A percentile compares a stretch with the other conserved stretches of the same genome.
Conservation (phyloP, 2,329 filamentous ascomycete species). For the Chrysoporthe cubensis region DNA sequence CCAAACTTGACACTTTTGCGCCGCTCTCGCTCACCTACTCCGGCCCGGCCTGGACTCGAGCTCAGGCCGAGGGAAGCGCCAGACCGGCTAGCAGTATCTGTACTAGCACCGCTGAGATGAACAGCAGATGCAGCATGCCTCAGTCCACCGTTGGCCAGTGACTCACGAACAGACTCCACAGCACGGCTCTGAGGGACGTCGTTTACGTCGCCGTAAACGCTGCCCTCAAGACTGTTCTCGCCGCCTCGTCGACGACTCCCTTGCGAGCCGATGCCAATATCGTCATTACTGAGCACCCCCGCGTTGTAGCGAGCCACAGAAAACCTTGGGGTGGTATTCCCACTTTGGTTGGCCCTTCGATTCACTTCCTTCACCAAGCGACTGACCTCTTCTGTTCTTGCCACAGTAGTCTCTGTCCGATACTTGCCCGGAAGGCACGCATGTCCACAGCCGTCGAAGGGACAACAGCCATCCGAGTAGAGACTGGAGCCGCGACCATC, state of each 20-base stretch:
- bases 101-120: constrained; percentile 29
- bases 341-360: constrained; percentile 27
- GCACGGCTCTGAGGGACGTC: constrained; percentile 64
- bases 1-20: constrained; percentile 69
- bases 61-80: constrained; percentile 44
- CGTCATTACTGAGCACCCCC: constrained; percentile 10
- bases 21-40: constrained; percentile 52
- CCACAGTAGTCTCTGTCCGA: constrained; percentile 51
- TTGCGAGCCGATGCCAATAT: constrained; percentile 12
- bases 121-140: constrained; percentile 5
- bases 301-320: constrained; percentile 10
- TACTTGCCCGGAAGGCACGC: constrained; percentile 63
- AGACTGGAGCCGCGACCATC: constrained; percentile 18
- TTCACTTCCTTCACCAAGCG: constrained; percentile 49
- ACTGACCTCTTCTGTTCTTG: constrained; percentile 56
- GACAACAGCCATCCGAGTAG: constrained; percentile 61
- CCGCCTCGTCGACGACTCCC: constrained; percentile 18
- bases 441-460: constrained; percentile 67
- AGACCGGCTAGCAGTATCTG: constrained; percentile 23
- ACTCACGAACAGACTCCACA: constrained; percentile 62
- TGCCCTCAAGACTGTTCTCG: constrained; percentile 29
- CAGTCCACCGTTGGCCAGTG: constrained; percentile 33
- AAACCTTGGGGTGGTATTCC: constrained; percentile 28
- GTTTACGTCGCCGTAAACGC: constrained; percentile 52
- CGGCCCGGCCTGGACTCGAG: constrained; percentile 51